A percentile compares a stretch with the other conserved stretches of the same genome.
phyloP scores from a whole-genome alignment of 192 early-diverging fungal genomes.

The Coemansia sp. region DNA sequence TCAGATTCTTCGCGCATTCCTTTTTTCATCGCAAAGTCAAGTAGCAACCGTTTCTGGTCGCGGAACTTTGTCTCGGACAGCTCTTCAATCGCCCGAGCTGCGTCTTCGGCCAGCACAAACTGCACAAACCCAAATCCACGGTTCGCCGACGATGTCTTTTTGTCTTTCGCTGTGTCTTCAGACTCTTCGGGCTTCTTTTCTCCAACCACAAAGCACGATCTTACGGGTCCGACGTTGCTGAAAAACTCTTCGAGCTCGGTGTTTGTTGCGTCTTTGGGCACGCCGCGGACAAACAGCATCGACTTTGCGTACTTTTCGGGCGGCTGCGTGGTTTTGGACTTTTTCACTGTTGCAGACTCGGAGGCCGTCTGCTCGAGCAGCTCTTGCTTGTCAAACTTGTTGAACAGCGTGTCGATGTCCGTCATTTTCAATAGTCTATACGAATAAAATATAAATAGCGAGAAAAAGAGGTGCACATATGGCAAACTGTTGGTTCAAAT shows the following conservation, averaged over 20 bases:
- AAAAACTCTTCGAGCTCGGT: conserved; percentile 86
- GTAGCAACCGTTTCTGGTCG: conserved; percentile 63
- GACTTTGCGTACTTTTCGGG: conserved; percentile 55
- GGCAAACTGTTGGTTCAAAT: too few species aligned
- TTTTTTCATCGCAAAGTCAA: conserved; percentile 73
- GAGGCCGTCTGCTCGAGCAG: conserved; percentile 11
- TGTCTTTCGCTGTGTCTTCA: conserved; percentile 17
- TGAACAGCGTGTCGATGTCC: conserved; percentile 80
- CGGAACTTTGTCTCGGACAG: conserved; percentile 74
- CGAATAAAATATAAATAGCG: background rate
- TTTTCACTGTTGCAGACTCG: background rate
- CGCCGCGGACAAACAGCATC: conserved; percentile 83
- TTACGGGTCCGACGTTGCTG: conserved; percentile 79
- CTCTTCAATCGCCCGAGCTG: conserved; percentile 70
- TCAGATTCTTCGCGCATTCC: background rate
- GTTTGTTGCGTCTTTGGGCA: conserved; percentile 81
- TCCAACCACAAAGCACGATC: conserved; percentile 85
- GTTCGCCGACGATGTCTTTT: conserved; percentile 48
- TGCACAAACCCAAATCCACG: conserved; percentile 93
- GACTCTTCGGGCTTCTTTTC: conserved; percentile 51
- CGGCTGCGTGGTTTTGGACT: conserved; percentile 18
- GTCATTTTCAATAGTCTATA: conserved; percentile 26
- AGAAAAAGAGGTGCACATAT: too few species aligned
- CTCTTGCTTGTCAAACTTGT: conserved; percentile 68
- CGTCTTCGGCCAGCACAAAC: conserved; percentile 58